Evolutionary conservation across 2,329 filamentous ascomycete species (phyloP).

Genomic region (Neonectria neomacrospora): DNA sequence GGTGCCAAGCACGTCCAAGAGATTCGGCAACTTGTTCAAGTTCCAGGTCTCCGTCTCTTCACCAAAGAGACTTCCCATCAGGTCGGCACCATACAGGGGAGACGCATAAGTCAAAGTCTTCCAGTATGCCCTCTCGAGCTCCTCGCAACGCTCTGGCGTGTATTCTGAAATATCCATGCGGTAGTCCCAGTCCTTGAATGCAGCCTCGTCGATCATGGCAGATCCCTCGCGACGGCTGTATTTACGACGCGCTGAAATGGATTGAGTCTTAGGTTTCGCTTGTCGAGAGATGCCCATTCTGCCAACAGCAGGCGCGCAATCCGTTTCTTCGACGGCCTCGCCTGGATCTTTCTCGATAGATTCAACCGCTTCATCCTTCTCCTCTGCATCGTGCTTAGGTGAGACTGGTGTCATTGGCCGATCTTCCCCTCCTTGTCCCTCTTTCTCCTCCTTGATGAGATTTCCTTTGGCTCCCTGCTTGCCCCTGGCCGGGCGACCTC

Average conservation of each 20-base stretch:
- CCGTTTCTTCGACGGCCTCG: constrained; percentile 59
- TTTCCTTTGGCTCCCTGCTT: constrained; percentile 51
- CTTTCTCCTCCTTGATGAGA: constrained; percentile 51
- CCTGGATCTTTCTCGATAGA: constrained; percentile 62
- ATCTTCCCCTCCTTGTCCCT: constrained; percentile 58
- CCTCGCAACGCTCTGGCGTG: constrained; percentile 90
- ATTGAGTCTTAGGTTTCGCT: constrained; percentile 72
- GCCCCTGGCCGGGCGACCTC: constrained; percentile 53
- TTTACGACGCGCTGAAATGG: constrained; percentile 87
- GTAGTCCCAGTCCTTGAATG: constrained; percentile 93
- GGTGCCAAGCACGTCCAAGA: constrained; percentile 92
- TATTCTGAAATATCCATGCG: constrained; percentile 88
- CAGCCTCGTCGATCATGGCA: constrained; percentile 86
- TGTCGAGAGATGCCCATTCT: constrained; percentile 63
- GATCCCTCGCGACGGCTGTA: constrained; percentile 83
- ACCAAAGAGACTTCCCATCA: constrained; percentile 94
- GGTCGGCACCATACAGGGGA: constrained; percentile 94
- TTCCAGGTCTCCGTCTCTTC: constrained; percentile 90
- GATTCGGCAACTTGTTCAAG: constrained; percentile 90
- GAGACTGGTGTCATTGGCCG: constrained; percentile 70
- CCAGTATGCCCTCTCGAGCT: constrained; percentile 96
- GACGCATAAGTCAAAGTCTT: constrained; percentile 95
- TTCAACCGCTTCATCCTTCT: constrained; percentile 53
- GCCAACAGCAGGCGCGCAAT: constrained; percentile 49
- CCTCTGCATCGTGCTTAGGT: constrained; percentile 54